Conservation (phyloP, 1,284 basidiomycete species). For the Irpex lacteus region DNA sequence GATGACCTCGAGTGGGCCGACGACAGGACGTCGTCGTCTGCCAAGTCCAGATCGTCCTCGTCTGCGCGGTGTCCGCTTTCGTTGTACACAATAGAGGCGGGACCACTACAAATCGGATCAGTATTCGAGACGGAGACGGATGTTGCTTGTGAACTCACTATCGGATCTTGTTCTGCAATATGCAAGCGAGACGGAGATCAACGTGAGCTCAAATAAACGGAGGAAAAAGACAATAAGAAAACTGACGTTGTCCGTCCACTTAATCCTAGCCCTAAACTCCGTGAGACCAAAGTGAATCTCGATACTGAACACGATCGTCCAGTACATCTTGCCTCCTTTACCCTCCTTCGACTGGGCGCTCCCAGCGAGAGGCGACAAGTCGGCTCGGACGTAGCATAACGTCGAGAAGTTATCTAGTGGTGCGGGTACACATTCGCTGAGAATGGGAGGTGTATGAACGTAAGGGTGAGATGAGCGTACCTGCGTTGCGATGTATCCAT, state of each 20-base stretch:
- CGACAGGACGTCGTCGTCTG: slow-evolving; percentile 29
- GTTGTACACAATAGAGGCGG: slow-evolving; percentile 76
- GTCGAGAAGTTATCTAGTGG: slow-evolving; percentile 62
- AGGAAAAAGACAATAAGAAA: slow-evolving; percentile 3
- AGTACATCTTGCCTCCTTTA: slow-evolving; percentile 64
- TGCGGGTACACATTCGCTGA: neutral
- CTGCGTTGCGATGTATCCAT: slow-evolving; percentile 66
- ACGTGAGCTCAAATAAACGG: slow-evolving; percentile 8
- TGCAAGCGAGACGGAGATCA: slow-evolving; percentile 1
- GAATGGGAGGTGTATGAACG: neutral
- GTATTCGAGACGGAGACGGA: slow-evolving; percentile 1
- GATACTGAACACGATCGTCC: slow-evolving; percentile 78
- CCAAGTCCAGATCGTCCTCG: slow-evolving; percentile 54
- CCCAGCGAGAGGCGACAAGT: slow-evolving; percentile 64
- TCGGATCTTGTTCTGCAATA: slow-evolving; percentile 50
- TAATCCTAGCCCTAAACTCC: slow-evolving; percentile 76
- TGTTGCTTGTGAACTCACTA: slow-evolving; percentile 45
- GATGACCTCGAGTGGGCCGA: slow-evolving; percentile 24
- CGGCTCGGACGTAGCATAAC: slow-evolving; percentile 71
- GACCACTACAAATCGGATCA: slow-evolving; percentile 45
- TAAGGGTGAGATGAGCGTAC: slow-evolving; percentile 31
- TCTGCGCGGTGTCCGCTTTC: slow-evolving; percentile 70
- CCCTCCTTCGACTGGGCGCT: slow-evolving; percentile 67
- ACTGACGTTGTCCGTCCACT: slow-evolving; percentile 74
- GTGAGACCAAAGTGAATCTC: slow-evolving; percentile 80